These are phyloP conservation scores for Pseudonitzschia delicatissima DNA, from an alignment of 108 stramenopile genomes.

Conservation along the genomic window DNA sequence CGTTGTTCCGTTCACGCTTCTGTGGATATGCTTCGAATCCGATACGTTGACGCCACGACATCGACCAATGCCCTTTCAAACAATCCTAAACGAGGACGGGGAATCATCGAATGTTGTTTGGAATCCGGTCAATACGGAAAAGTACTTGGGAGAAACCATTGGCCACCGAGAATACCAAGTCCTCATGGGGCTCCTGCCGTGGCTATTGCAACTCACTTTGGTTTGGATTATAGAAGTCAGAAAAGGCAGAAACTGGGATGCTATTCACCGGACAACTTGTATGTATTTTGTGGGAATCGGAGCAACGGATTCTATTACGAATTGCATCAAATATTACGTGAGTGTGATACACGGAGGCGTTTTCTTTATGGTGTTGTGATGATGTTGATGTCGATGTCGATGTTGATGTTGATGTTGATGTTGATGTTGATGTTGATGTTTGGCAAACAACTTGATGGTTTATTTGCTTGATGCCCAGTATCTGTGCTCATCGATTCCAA, in stretches of 20 bases:
- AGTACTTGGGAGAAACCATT: conserved; percentile 37
- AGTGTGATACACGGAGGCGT: too few species aligned
- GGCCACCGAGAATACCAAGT: neutral
- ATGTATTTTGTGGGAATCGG: conserved; percentile 38
- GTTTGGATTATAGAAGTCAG: neutral
- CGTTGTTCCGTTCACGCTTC: neutral
- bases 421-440: too few species aligned
- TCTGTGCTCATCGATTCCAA: too few species aligned
- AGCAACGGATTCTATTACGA: conserved; percentile 28
- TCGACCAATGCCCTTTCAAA: conserved; percentile 43
- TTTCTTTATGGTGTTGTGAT: too few species aligned
- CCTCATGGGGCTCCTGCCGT: neutral
- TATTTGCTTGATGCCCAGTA: too few species aligned
- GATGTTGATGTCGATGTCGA: too few species aligned
- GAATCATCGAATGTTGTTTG: conserved; percentile 11
- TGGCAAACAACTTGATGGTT: too few species aligned
- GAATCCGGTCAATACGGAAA: conserved; percentile 28
- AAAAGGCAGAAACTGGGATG: neutral
- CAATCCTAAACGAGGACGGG: conserved; percentile 9
- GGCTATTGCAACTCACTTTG: neutral
- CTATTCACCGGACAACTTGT: conserved; percentile 35
- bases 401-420: too few species aligned
- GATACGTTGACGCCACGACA: conserved; percentile 6
- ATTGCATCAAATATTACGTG: conserved; percentile 45
- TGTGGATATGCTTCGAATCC: neutral